Percentiles rank a stretch among this genome's conserved stretches.
These are phyloP conservation scores for Thraustochytrium sp. DNA, from an alignment of 352 stramenopile genomes.

Conservation along the genomic window DNA sequence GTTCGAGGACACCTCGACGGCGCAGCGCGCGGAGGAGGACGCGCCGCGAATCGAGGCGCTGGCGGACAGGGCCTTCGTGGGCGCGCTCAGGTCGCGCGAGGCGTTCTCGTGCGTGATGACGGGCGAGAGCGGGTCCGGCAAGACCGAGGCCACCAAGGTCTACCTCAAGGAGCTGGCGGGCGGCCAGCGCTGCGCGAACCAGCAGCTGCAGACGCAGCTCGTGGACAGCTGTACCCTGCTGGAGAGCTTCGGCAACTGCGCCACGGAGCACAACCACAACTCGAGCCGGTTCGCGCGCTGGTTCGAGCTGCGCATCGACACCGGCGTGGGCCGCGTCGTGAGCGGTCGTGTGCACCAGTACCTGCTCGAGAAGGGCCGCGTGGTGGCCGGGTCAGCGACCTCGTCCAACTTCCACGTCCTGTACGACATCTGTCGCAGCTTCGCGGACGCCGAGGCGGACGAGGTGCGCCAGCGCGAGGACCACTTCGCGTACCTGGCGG, in stretches of 20 bases:
- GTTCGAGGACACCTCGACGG: not conserved
- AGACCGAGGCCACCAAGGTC: conserved; percentile 34
- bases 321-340: not conserved
- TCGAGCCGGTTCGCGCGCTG: conserved; percentile 35
- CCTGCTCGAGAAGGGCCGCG: conserved; percentile 94
- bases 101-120: conserved; percentile 25
- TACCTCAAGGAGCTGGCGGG: conserved; percentile 29
- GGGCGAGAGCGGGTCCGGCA: conserved; percentile 4
- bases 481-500: conserved; percentile 1
- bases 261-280: conserved; percentile 37
- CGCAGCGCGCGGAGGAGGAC: not conserved
- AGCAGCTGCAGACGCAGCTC: conserved; percentile 19
- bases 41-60: not conserved
- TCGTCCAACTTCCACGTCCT: conserved; percentile 85
- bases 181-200: not conserved
- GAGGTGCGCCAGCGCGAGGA: not conserved
- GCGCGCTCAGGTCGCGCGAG: not conserved
- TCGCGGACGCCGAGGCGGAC: conserved; percentile 49
- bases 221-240: conserved; percentile 38
- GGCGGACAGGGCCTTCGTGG: not conserved
- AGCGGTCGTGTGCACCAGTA: conserved; percentile 62
- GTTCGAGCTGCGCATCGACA: conserved; percentile 2
- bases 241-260: conserved; percentile 12
- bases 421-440: conserved; percentile 72
- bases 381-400: conserved; percentile 76